phyloP scores from a whole-genome alignment of 495 filamentous ascomycete species.

The Aspergillus haitiensis region DNA sequence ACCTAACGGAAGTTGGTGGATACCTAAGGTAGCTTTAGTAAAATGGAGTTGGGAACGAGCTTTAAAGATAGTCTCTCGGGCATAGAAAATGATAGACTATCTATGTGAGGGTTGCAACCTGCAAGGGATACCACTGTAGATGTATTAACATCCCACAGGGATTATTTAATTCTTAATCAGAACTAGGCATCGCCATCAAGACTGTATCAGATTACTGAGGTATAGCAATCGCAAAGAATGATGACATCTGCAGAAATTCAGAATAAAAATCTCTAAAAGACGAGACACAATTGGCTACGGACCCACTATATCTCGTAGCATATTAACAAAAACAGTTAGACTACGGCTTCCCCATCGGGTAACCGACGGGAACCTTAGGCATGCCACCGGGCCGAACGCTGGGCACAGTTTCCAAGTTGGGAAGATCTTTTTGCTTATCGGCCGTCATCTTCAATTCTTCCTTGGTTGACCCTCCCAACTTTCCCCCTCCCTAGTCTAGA shows the following conservation, averaged over 20 bases:
- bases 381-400: constrained; percentile 15
- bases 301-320: constrained; percentile 27
- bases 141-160: too few species aligned
- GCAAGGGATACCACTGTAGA: too few species aligned
- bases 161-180: too few species aligned
- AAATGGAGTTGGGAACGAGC: too few species aligned
- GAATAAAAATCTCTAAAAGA: neutral
- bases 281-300: neutral
- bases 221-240: too few species aligned
- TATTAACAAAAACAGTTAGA: constrained; percentile 33
- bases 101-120: too few species aligned
- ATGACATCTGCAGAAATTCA: neutral
- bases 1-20: too few species aligned
- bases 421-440: constrained; percentile 4
- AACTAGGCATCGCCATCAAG: too few species aligned
- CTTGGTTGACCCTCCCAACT: neutral
- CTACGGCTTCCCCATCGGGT: constrained; percentile 21
- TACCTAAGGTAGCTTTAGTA: too few species aligned
- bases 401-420: constrained; percentile 10
- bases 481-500: neutral
- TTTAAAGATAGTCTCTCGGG: too few species aligned
- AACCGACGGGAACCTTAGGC: constrained; percentile 20
- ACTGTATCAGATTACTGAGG: too few species aligned
- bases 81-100: too few species aligned
- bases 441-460: neutral